Base-by-base conservation (phyloP, 257 asterid genomes). In the Ophiorrhiza pumila region DNA sequence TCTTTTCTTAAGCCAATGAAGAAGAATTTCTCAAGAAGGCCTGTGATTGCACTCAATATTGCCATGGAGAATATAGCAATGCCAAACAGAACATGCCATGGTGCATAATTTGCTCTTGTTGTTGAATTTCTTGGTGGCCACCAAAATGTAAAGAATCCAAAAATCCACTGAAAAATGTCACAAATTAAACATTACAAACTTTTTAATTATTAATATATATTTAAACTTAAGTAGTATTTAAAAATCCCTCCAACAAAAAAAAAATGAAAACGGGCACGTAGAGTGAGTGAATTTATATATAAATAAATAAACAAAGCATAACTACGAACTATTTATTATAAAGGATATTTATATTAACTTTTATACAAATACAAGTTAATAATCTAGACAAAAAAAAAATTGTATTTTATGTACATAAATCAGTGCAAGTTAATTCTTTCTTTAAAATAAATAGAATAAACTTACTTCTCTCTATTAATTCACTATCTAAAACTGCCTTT, bases 81-180 rank as follows among this genome's bases (percentile, higher is more conserved):
- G 15, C 96, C 91, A 0, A 84, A 43, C 66, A 77, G 73, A 7
- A 79, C 84, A 41, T 88, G 94, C 91, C 88, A 85, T 34, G 86
- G 86, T 13, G 83, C 73, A 8, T 82, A 63, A 62, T 77, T 81
- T 20, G 78, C 85, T 74, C 81, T 65, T 20, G 77, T 50, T 29
- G 85, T 53, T 7, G 53, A 69, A 4, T 37, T 59, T 65, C 58
- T 76, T 1, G 77, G 56, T 0, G 90, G 92, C 64, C 76, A 82
- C 61, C 37, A 58, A 68, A 84, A 80, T 0, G 88, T 10, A 1
- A 80, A 68, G 74, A 86, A 83, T 10, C 82, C 80, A 18, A 76
- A 78, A 25, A 86, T 2, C 90, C 90, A 86, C 92, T 90, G 85
- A 22, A 9, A 74, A 17, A 61, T n/a, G n/a, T n/a, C n/a, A 32